Base-by-base conservation (phyloP, 768 basidiomycete species). In the Pleurotus cornucopiae region DNA sequence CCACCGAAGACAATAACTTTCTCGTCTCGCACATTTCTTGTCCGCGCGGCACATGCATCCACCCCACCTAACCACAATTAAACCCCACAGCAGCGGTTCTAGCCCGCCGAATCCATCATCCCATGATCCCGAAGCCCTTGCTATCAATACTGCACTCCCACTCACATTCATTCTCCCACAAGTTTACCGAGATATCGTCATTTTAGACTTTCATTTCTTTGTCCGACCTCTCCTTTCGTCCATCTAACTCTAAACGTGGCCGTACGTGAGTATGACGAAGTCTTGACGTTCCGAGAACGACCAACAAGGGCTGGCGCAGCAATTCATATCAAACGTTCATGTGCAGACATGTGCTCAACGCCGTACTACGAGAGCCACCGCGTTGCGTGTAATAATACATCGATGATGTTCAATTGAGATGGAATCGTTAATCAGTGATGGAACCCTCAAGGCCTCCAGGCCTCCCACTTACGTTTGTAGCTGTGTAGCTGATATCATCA, bases 41-140 rank as follows among this genome's bases (percentile, higher is more conserved):
- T 38, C 14, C 38, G 30, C 34, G 30, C 34, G 21, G 16, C 26
- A 16, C n/a, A 13, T n/a, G 18, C 18, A 16, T n/a, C 23, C 38
- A 34, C 48, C 46, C 46, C 21, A 23, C 46, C 26, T 12, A 18
- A 18, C 26, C 26, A 49, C 23, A 23, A 21, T 53, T 43, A 39
- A 37, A 18, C 23, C 51, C 38, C 51, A 13, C 12, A 34, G 9
- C 5, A 14, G n/a, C 25, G 21, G 25, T 53, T 53, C 51, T 41
- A 53, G 51, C 39, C 51, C 38, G 12, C 7, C 21, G 39, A 41
- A 40, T 12, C 11, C 9, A 9, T 40, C 37, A 53, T 53, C 51
- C 39, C 51, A 53, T 53, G 51, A 41, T 41, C 26, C 51, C 39
- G 51, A 53, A 53, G 51, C 37, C 13, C 41, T 44, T 41, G 34